Percentiles rank a stretch among this genome's conserved stretches.
phyloP scores from a whole-genome alignment of 768 basidiomycete species.

The Tephrocybe sp. region DNA sequence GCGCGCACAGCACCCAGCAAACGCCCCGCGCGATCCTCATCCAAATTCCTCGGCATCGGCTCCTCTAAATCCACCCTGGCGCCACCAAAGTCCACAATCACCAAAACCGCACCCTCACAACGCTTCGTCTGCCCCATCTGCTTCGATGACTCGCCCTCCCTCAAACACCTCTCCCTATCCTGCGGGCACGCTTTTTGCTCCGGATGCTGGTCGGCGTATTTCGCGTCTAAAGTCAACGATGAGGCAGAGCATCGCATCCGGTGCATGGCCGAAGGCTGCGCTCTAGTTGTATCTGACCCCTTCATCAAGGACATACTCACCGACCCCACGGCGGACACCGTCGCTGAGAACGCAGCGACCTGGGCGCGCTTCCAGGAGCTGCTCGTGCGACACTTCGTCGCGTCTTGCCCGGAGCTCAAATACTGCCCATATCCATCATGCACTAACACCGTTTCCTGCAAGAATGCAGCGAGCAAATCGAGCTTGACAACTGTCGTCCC shows the following conservation, averaged over 20 bases:
- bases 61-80: slow-evolving; percentile 25
- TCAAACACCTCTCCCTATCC: slow-evolving; percentile 63
- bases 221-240: slow-evolving; percentile 75
- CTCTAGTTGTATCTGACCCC: slow-evolving; percentile 57
- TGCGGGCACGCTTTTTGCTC: slow-evolving; percentile 87
- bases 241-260: slow-evolving; percentile 72
- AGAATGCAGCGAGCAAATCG: slow-evolving; percentile 71
- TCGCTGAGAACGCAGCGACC: slow-evolving; percentile 44
- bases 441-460: slow-evolving; percentile 91
- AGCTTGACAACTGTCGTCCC: slow-evolving; percentile 81
- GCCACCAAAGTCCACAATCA: slow-evolving; percentile 27
- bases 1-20: slow-evolving; percentile 27
- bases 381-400: slow-evolving; percentile 86
- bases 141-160: slow-evolving; percentile 68
- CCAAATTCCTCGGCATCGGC: slow-evolving; percentile 32
- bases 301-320: slow-evolving; percentile 58
- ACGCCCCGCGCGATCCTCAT: slow-evolving; percentile 34
- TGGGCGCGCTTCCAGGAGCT: slow-evolving; percentile 82
- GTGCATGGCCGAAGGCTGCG: slow-evolving; percentile 82
- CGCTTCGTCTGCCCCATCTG: slow-evolving; percentile 92
- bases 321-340: slow-evolving; percentile 20
- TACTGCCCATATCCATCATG: slow-evolving; percentile 97
- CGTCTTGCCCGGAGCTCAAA: slow-evolving; percentile 75
- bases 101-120: slow-evolving; percentile 24
- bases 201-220: slow-evolving; percentile 81